Base-by-base conservation (phyloP, 352 stramenopile genomes). In the Globisporangium yorkense region DNA sequence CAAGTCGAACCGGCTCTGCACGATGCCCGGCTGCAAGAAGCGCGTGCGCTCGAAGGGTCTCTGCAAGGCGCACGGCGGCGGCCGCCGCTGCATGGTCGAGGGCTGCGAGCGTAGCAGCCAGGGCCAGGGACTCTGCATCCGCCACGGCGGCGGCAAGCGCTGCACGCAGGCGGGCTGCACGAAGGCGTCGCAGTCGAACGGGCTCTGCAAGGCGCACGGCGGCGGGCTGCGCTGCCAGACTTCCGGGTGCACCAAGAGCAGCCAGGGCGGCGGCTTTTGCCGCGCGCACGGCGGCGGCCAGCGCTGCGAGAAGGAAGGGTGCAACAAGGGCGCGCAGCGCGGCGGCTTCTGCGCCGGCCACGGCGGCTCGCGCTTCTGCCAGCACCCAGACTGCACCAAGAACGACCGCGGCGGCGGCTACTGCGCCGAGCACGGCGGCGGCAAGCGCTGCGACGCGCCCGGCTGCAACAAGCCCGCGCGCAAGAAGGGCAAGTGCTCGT, bases 401-500 rank as follows among this genome's bases (percentile, higher is more conserved):
- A 92, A 92, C 59, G 87, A 94, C 62, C 81, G 85, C 20, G 85
- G 87, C 13, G 87, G 85, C 29, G 87, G 87, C 45, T 94, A 87
- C 59, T 96, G 87, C 61, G 85, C 85, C 5, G 78, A 92, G 52
- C 87, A 96, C 61, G 87, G 87, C 51, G 87, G 87, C 39, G 87
- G 85, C 62, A 90, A 92, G 59, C 81, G 85, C 18, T 96, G 87
- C 65, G 78, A 87, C 56, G 64, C 87, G 53, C 51, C 76, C 3
- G 75, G 72, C 35, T 96, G 87, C 71, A 88, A 89, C 67, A 88
- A 88, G 51, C 87, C 85, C 0, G 83, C 83, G 35, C 80, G 87
- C 29, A 92, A 92, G 63, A 87, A 90, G 63, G 87, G 87, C 51
- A 91, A 92, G 64, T 96, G 87, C 71, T 94, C 85, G 37, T 83